Evolutionary conservation across 495 filamentous ascomycete species (phyloP).

Genomic region (Penicillium canescens): DNA sequence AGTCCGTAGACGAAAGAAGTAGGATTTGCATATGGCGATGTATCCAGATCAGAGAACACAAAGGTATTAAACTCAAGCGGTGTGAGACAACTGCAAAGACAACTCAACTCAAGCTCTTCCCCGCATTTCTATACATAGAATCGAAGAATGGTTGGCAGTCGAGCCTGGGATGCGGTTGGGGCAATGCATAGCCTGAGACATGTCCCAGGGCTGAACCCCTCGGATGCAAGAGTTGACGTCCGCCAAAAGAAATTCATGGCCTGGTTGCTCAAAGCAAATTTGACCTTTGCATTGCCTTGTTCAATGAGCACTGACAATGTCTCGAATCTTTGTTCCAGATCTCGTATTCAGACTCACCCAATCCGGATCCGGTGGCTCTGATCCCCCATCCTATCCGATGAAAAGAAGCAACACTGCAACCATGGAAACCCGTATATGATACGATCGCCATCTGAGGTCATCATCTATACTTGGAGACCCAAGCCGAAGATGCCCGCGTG

Average conservation of each 20-base stretch:
- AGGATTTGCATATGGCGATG: neutral
- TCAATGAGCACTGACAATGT: constrained; percentile 15
- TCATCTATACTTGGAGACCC: neutral
- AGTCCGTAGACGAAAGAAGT: neutral
- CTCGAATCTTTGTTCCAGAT: constrained; percentile 21
- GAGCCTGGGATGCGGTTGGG: constrained; percentile 4
- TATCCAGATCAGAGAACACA: neutral
- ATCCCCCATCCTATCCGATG: constrained; percentile 15
- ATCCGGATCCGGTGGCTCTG: constrained; percentile 8
- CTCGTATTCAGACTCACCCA: constrained; percentile 34
- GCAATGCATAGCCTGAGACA: constrained; percentile 15
- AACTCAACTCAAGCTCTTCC: constrained; percentile 5
- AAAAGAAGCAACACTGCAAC: neutral
- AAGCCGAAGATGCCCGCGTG: constrained; percentile 1
- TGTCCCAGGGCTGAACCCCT: neutral
- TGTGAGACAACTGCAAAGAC: constrained; percentile 8
- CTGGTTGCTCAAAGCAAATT: neutral
- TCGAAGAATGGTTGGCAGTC: neutral
- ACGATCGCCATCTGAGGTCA: neutral
- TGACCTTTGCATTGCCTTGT: constrained; percentile 4
- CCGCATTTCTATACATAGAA: constrained; percentile 13
- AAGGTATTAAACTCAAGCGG: constrained; percentile 1
- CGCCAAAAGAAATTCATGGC: neutral
- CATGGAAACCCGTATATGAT: neutral
- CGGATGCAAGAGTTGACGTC: neutral